phyloP scores from a whole-genome alignment of 352 stramenopile genomes.

The Phytophthora foliorum region DNA sequence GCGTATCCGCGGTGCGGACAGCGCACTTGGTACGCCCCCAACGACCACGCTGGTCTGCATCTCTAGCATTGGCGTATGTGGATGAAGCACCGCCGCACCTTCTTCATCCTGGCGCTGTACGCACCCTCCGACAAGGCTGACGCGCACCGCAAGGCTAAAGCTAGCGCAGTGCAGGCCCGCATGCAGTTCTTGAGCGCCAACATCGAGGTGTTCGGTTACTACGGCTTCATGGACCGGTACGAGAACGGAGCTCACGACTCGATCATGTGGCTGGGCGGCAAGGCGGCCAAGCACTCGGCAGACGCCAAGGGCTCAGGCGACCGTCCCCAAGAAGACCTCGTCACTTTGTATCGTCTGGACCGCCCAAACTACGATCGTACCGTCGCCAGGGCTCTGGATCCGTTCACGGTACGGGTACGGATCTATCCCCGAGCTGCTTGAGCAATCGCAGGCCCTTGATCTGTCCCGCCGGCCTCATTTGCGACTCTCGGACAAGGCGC shows the following conservation, averaged over 20 bases:
- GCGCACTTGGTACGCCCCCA: conserved; percentile 6
- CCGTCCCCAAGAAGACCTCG: not conserved
- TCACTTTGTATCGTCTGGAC: not conserved
- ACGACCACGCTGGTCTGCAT: not conserved
- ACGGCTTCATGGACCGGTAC: not conserved
- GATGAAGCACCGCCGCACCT: not conserved
- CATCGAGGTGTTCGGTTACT: conserved; percentile 9
- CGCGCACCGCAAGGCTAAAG: not conserved
- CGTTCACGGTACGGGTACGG: not conserved
- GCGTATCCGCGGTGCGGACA: not conserved
- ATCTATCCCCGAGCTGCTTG: not conserved
- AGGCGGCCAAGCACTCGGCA: conserved; percentile 2
- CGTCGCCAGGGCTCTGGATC: not conserved
- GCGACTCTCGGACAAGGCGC: not conserved
- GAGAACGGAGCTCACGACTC: conserved; percentile 1
- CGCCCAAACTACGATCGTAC: not conserved
- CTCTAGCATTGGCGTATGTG: not conserved
- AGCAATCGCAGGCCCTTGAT: not conserved
- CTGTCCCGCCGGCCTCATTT: not conserved
- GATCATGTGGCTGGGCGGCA: conserved; percentile 5
- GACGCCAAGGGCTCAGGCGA: not conserved
- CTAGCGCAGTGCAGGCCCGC: not conserved
- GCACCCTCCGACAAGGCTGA: not conserved
- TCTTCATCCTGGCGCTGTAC: conserved; percentile 2
- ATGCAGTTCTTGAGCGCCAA: not conserved